A percentile compares a stretch with the other conserved stretches of the same genome.
These are phyloP conservation scores for Phytophthora rubi DNA, from an alignment of 352 stramenopile genomes.

Conservation along the genomic window DNA sequence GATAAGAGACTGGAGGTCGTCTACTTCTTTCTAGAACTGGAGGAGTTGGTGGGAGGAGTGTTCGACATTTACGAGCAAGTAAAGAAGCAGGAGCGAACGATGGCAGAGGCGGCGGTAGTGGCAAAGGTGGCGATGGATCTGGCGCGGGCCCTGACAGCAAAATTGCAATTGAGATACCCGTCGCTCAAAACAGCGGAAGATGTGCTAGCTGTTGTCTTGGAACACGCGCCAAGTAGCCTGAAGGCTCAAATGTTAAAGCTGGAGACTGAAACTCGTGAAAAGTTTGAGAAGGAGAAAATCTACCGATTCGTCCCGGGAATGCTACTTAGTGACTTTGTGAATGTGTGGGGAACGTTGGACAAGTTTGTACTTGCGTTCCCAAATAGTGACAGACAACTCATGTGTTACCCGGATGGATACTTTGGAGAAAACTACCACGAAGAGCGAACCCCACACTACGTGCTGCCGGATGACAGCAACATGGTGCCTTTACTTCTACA, in stretches of 20 bases:
- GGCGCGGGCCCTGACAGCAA: not conserved
- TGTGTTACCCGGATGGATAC: not conserved
- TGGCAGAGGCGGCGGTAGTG: not conserved
- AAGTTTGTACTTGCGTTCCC: conserved; percentile 8
- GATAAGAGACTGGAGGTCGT: conserved; percentile 1
- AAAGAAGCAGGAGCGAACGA: conserved; percentile 7
- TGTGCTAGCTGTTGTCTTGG: not conserved
- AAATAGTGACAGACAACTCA: not conserved
- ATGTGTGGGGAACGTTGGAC: conserved; percentile 10
- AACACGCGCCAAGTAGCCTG: not conserved
- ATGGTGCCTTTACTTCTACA: not conserved
- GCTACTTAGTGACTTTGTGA: not conserved
- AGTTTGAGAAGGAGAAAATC: not conserved
- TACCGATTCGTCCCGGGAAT: not conserved
- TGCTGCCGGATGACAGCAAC: not conserved
- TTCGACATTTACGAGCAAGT: conserved; percentile 3
- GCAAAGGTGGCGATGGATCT: conserved; percentile 1
- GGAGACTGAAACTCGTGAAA: not conserved
- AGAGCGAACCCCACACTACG: not conserved
- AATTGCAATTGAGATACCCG: conserved; percentile 1
- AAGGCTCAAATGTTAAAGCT: not conserved
- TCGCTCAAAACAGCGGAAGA: not conserved
- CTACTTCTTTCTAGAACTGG: conserved; percentile 8
- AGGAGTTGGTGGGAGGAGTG: not conserved
- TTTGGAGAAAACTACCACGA: conserved; percentile 1